A percentile compares a stretch with the other conserved stretches of the same genome.
Conservation (phyloP, 306 rosid genomes). For the Fragaria nilgerrensis region DNA sequence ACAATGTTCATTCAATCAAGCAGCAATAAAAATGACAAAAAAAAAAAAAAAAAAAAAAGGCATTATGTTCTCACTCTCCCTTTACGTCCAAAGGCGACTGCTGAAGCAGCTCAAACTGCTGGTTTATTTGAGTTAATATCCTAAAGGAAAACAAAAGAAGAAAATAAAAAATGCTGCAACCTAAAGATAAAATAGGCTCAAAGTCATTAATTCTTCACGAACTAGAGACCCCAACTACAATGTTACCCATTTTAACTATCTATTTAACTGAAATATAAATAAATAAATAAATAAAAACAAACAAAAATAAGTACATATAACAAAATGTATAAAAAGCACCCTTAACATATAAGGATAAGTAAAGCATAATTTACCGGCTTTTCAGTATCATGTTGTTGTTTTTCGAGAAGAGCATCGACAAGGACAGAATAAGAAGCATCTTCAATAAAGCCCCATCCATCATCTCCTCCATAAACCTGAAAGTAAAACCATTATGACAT, state of each 20-base stretch:
- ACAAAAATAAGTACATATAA: too few relatives aligned
- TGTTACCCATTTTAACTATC: neutral
- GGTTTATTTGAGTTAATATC: too few relatives aligned
- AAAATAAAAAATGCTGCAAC: neutral
- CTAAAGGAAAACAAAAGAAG: too few relatives aligned
- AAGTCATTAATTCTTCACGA: neutral
- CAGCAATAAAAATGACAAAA: too few relatives aligned
- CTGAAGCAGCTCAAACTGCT: too few relatives aligned
- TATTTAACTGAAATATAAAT: too few relatives aligned
- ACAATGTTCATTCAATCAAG: too few relatives aligned
- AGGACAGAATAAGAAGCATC: conserved; percentile 1
- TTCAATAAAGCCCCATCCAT: conserved; percentile 7
- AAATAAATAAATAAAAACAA: too few relatives aligned
- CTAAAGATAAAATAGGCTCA: neutral
- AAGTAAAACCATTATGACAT: neutral
- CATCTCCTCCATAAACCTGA: conserved; percentile 8
- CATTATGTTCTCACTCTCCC: too few relatives aligned
- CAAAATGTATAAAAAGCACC: neutral
- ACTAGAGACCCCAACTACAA: neutral
- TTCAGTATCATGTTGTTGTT: neutral
- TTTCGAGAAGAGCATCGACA: neutral
- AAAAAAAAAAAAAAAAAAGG: too few relatives aligned
- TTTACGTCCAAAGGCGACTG: too few relatives aligned
- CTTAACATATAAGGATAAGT: neutral
- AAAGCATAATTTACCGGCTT: neutral